Evolutionary conservation across 345 rosid species (phyloP).

Genomic region (Citrus trifoliata): DNA sequence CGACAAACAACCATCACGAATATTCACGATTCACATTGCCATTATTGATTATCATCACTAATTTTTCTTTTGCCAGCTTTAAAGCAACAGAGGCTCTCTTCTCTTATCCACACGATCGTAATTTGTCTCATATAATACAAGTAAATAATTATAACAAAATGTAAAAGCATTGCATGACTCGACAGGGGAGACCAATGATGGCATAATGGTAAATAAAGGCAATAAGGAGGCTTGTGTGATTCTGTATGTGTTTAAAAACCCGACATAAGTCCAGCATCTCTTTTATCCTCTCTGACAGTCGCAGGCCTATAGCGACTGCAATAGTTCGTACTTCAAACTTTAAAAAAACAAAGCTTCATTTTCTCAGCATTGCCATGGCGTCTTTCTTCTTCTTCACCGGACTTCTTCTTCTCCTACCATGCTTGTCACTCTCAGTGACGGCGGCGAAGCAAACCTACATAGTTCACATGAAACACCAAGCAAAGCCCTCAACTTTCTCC

Average conservation of each 20-base stretch:
- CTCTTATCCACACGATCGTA: too few species aligned
- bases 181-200: neutral
- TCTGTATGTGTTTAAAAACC: conserved; percentile 1
- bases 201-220: neutral
- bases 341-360: too few species aligned
- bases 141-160: too few species aligned
- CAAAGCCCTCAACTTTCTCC: conserved; percentile 48
- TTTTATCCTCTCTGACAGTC: conserved; percentile 9
- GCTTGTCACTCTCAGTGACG: neutral
- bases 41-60: too few species aligned
- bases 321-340: neutral
- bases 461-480: conserved; percentile 62
- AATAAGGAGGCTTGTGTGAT: neutral
- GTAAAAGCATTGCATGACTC: too few species aligned
- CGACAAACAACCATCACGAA: neutral
- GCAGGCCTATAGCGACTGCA: conserved; percentile 2
- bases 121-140: too few species aligned
- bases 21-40: neutral
- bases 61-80: neutral
- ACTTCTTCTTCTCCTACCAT: conserved; percentile 16
- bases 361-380: neutral
- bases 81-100: neutral
- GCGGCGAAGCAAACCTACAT: conserved; percentile 59
- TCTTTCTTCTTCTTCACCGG: conserved; percentile 14
- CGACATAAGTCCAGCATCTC: neutral